Conservation (phyloP, 371 early-diverging fungal genomes). For the Mortierella sp. region DNA sequence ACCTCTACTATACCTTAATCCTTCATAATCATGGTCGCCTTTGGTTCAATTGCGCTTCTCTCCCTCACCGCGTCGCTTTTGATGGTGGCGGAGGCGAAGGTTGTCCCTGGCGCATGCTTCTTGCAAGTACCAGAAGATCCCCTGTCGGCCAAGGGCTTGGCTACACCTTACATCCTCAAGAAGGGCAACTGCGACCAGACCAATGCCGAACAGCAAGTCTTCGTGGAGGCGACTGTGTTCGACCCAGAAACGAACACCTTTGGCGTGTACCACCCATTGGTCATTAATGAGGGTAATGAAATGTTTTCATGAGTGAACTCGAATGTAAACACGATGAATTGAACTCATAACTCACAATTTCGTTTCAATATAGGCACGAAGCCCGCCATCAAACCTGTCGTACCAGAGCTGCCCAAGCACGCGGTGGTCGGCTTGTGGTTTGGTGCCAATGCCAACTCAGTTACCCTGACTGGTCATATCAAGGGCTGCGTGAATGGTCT, state of each 20-base stretch:
- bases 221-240: slow-evolving; percentile 38
- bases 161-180: slow-evolving; percentile 36
- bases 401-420: slow-evolving; percentile 17
- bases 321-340: background rate
- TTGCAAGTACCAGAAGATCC: slow-evolving; percentile 33
- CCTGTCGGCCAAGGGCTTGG: slow-evolving; percentile 21
- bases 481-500: slow-evolving; percentile 19
- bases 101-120: slow-evolving; percentile 22
- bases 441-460: slow-evolving; percentile 26
- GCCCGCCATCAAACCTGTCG: slow-evolving; percentile 16
- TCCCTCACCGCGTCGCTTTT: slow-evolving; percentile 22
- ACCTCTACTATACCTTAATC: background rate
- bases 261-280: slow-evolving; percentile 33
- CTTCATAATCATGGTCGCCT: slow-evolving; percentile 8
- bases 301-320: no score
- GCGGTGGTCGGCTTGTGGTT: slow-evolving; percentile 26
- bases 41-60: slow-evolving; percentile 11
- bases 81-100: slow-evolving; percentile 14
- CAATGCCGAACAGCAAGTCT: slow-evolving; percentile 25
- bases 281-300: slow-evolving; percentile 45
- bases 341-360: background rate
- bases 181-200: slow-evolving; percentile 48
- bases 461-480: slow-evolving; percentile 25
- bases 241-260: slow-evolving; percentile 28
- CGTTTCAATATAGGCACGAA: slow-evolving; percentile 4